Percentiles rank a stretch among this genome's conserved stretches.
Conservation (phyloP, 768 basidiomycete genomes). For the Suillus tomentosus region DNA sequence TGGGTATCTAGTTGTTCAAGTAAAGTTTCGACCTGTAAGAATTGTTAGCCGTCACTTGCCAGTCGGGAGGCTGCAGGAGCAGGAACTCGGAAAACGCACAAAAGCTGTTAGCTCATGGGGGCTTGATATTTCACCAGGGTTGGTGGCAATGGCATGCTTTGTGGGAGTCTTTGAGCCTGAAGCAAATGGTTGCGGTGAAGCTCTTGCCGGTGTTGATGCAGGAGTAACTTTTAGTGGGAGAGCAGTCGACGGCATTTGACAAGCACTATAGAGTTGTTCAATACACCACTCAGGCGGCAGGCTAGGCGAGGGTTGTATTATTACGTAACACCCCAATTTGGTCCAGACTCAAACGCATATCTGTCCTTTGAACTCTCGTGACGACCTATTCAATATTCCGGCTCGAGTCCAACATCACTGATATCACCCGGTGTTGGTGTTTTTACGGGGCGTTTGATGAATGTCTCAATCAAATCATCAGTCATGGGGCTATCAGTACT, state of each 20-base stretch:
- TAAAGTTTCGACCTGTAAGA: slow-evolving; percentile 77
- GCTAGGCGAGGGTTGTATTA: neutral
- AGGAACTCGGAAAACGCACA: slow-evolving; percentile 50
- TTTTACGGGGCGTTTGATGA: neutral
- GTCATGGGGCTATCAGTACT: neutral
- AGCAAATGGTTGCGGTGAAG: slow-evolving; percentile 20
- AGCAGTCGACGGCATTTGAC: slow-evolving; percentile 49
- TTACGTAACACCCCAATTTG: neutral
- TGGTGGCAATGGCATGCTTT: slow-evolving; percentile 40
- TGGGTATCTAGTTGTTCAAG: slow-evolving; percentile 86
- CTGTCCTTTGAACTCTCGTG: too few relatives aligned
- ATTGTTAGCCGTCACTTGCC: slow-evolving; percentile 1
- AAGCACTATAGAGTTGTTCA: neutral
- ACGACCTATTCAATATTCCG: neutral
- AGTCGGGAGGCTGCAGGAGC: slow-evolving; percentile 4
- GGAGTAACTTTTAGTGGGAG: slow-evolving; percentile 68
- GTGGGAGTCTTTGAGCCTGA: slow-evolving; percentile 45
- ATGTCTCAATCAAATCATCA: neutral
- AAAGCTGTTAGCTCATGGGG: slow-evolving; percentile 95
- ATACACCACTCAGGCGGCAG: too few relatives aligned
- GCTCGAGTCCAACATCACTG: neutral
- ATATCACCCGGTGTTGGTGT: neutral
- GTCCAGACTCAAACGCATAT: too few relatives aligned
- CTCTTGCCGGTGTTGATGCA: slow-evolving; percentile 53
- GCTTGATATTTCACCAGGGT: slow-evolving; percentile 75